Evolutionary conservation across 192 early-diverging fungal species (phyloP), one percentile per base, ranked within the genome.

Genomic region (Chytriomyces hyalinus): DNA sequence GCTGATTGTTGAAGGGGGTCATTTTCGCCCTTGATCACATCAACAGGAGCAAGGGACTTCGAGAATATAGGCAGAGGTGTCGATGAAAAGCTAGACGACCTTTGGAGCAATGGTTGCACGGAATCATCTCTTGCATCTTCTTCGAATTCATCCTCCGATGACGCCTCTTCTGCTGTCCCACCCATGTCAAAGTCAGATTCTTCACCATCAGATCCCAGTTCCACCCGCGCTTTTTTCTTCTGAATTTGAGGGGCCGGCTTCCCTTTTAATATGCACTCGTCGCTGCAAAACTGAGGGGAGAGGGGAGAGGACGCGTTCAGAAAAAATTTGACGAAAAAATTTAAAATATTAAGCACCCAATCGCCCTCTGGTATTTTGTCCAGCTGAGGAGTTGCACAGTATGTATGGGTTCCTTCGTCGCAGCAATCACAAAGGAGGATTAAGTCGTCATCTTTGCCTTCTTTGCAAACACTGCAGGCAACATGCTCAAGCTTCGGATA

Each of bases 351-450:
- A 48, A 5, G 84, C 76, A 88, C 89, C 86, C 86, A 92, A 61
- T 90, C 87, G 20, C 82, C 88, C 49, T 90, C 79, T 6, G 87
- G 88, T 44, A 85, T 45, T 22, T 13, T 45, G 13, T 82, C 67
- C 24, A 88, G 67, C 8, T 77, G 79, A 24, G 88, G 88, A 5
- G 65, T 50, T 8, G 76, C 46, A 70, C 88, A 90, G 75, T 83
- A 87, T 0, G 78, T 82, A 50, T 90, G 88, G 3, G 72, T 64
- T 10, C 85, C 88, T 22, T 73, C 62, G 59, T 90, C 84, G 74
- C 88, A 90, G 24, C 65, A 45, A 76, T 87, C 86, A 66, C 88
- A 90, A n/a, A 90, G 74, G 22, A 90, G 59, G 22, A 90, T 53
- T 63, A 79, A 75, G 9, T 80, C 81, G 46, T 90, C 88, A 67